These are phyloP conservation scores for Trichoderma polysporum DNA, from an alignment of 2,329 filamentous ascomycete species.

Conservation along the genomic window DNA sequence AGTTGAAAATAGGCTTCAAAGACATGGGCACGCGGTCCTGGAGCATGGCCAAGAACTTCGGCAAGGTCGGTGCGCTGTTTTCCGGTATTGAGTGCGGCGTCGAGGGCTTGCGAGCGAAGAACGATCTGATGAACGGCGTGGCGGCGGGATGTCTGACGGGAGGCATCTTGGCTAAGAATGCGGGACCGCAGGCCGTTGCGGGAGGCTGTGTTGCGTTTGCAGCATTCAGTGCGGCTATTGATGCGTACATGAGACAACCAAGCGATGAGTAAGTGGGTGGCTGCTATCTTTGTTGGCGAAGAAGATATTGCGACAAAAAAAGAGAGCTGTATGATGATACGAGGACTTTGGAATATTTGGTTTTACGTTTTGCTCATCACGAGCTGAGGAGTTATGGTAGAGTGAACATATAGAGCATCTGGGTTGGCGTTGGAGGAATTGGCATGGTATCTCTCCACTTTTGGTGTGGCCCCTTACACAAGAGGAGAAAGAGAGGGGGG, in stretches of 20 bases:
- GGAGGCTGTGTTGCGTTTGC: constrained; percentile 92
- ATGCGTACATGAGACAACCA: constrained; percentile 84
- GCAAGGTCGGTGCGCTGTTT: constrained; percentile 87
- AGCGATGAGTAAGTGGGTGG: constrained; percentile 51
- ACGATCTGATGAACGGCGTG: constrained; percentile 86
- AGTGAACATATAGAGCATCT: constrained; percentile 32
- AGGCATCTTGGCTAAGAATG: constrained; percentile 80
- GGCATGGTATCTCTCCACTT: constrained; percentile 9
- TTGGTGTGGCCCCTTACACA: not conserved
- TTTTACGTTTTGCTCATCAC: constrained; percentile 22
- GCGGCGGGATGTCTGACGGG: constrained; percentile 89
- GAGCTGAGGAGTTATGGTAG: constrained; percentile 29
- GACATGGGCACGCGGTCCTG: constrained; percentile 89
- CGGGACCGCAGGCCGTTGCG: constrained; percentile 83
- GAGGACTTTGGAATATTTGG: not conserved
- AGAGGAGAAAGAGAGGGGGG: not conserved
- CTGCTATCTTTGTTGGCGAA: not conserved
- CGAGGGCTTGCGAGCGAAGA: constrained; percentile 88
- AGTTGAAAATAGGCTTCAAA: constrained; percentile 81
- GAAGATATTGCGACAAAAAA: not conserved
- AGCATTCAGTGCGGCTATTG: constrained; percentile 87
- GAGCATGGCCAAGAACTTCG: constrained; percentile 90
- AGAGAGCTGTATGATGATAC: constrained; percentile 14
- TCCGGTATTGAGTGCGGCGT: constrained; percentile 93
- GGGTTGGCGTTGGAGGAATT: constrained; percentile 34